A percentile compares a stretch with the other conserved stretches of the same genome.
These are phyloP conservation scores for Didymella exigua DNA, from an alignment of 2,329 filamentous ascomycete species.

Conservation along the genomic window DNA sequence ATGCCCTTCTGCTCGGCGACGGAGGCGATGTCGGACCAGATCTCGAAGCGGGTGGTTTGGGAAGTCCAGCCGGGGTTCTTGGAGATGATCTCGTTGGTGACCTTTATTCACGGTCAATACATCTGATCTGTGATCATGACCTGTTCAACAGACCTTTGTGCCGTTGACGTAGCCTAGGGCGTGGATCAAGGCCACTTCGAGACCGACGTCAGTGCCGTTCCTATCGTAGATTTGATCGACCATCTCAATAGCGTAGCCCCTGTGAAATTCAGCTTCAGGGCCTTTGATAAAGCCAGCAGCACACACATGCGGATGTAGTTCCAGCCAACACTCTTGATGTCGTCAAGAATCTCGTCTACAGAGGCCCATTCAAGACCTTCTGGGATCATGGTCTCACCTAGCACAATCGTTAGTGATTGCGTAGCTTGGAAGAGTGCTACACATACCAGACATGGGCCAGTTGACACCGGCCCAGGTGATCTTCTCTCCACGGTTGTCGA, in stretches of 20 bases:
- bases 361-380: slow-evolving; percentile 65
- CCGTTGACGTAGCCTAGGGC: slow-evolving; percentile 47
- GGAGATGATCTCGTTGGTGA: slow-evolving; percentile 46
- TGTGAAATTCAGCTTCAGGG: slow-evolving; percentile 10
- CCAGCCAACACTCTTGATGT: slow-evolving; percentile 61
- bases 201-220: slow-evolving; percentile 46
- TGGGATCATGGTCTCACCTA: slow-evolving; percentile 64
- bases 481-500: slow-evolving; percentile 48
- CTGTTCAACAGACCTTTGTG: slow-evolving; percentile 47
- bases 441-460: slow-evolving; percentile 56
- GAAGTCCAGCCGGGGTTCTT: slow-evolving; percentile 48
- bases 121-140: too few relatives aligned
- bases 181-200: slow-evolving; percentile 49
- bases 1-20: slow-evolving; percentile 38
- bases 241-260: slow-evolving; percentile 52
- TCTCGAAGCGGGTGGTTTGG: slow-evolving; percentile 49
- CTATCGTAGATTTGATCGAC: slow-evolving; percentile 51
- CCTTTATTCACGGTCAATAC: too few relatives aligned
- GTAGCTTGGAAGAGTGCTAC: neutral
- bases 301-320: slow-evolving; percentile 62
- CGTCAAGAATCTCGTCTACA: slow-evolving; percentile 57
- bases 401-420: neutral
- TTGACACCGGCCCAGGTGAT: slow-evolving; percentile 67
- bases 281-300: neutral
- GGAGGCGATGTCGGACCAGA: slow-evolving; percentile 40